Percentiles rank a stretch among this genome's conserved stretches.
These are phyloP conservation scores for Auricularia cornea DNA, from an alignment of 768 basidiomycete species.

Conservation along the genomic window DNA sequence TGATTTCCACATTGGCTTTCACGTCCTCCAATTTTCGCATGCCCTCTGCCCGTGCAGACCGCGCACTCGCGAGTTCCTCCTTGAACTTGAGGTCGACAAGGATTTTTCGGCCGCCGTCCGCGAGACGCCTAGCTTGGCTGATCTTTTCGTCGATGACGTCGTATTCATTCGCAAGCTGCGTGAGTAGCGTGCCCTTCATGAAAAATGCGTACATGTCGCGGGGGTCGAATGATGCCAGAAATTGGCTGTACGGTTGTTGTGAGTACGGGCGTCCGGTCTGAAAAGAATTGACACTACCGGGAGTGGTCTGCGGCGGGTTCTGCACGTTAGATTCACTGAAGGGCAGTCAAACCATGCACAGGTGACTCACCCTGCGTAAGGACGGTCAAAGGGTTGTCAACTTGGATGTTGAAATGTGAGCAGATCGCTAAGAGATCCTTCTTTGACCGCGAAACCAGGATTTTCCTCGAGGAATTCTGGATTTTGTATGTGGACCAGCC, in stretches of 20 bases:
- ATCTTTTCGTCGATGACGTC: slow-evolving; percentile 67
- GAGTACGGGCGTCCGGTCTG: too few species aligned
- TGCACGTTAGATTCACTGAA: too few species aligned
- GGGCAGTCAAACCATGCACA: too few species aligned
- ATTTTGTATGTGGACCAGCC: slow-evolving; percentile 80
- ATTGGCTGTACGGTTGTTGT: too few species aligned
- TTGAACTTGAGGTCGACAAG: slow-evolving; percentile 65
- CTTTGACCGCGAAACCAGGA: slow-evolving; percentile 67
- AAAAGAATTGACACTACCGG: too few species aligned
- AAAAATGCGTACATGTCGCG: slow-evolving; percentile 93
- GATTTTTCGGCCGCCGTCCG: slow-evolving; percentile 63
- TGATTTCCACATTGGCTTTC: slow-evolving; percentile 62
- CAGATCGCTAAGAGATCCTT: slow-evolving; percentile 83
- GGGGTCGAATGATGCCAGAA: slow-evolving; percentile 73
- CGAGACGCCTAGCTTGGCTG: slow-evolving; percentile 52
- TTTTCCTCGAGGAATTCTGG: slow-evolving; percentile 52
- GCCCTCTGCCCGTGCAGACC: slow-evolving; percentile 65
- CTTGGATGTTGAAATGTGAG: slow-evolving; percentile 94
- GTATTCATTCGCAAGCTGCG: slow-evolving; percentile 87
- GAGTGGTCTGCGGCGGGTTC: too few species aligned
- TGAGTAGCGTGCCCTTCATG: too few species aligned
- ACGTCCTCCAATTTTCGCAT: slow-evolving; percentile 63
- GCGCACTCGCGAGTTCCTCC: slow-evolving; percentile 46
- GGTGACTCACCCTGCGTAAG: slow-evolving; percentile 62
- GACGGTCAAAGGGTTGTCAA: slow-evolving; percentile 94